A percentile compares a stretch with the other conserved stretches of the same genome.
Conservation (phyloP, 805 yeast genomes). For the Grigorovia transvaalensis region DNA sequence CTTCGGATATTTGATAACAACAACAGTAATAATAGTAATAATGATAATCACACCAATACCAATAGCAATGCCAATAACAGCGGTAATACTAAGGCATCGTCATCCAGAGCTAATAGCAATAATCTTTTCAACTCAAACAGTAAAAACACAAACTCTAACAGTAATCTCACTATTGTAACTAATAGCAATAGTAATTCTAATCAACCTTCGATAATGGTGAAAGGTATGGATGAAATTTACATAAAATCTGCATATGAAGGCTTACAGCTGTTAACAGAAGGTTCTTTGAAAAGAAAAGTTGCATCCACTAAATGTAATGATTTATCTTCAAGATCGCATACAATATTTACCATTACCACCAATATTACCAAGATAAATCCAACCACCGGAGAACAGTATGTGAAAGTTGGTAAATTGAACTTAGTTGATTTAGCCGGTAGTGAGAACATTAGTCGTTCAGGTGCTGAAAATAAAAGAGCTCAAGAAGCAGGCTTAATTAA, state of each 20-base stretch:
- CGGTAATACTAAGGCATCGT: not conserved
- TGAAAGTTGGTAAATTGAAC: constrained; percentile 58
- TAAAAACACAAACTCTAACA: not conserved
- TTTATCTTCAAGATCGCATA: constrained; percentile 67
- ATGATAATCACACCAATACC: not conserved
- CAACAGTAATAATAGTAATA: constrained; percentile 1
- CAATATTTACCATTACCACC: constrained; percentile 62
- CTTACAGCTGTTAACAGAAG: constrained; percentile 40
- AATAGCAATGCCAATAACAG: not conserved
- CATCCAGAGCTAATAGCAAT: not conserved
- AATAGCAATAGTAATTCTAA: not conserved
- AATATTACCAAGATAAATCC: constrained; percentile 42
- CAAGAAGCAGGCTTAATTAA: constrained; percentile 88
- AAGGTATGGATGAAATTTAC: constrained; percentile 47
- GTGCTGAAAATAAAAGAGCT: constrained; percentile 75
- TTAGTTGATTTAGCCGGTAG: constrained; percentile 93
- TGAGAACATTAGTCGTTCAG: constrained; percentile 74
- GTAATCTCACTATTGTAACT: not conserved
- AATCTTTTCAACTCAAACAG: not conserved
- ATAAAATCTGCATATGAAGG: constrained; percentile 44
- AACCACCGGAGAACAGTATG: constrained; percentile 39
- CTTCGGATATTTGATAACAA: constrained; percentile 44
- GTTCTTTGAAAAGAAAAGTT: constrained; percentile 55
- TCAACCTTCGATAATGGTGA: constrained; percentile 35
- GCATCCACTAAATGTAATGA: constrained; percentile 75